Percentiles rank a stretch among this genome's conserved stretches.
These are phyloP conservation scores for Gastrodia elata DNA, from an alignment of 106 monocot species.

Conservation along the genomic window DNA sequence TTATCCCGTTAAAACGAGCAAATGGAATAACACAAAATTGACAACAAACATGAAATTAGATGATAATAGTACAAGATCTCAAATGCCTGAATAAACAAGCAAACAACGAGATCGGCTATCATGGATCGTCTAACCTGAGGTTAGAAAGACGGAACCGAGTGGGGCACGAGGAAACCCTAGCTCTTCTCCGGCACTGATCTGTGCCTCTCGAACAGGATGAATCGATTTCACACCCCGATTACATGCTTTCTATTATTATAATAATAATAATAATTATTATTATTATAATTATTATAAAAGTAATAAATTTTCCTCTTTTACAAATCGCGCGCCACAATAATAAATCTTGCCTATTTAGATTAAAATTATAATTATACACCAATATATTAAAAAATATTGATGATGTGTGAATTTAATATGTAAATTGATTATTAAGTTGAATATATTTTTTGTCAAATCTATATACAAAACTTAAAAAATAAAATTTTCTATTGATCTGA, in stretches of 20 bases:
- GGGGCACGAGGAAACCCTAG: background rate
- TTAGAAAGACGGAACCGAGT: background rate
- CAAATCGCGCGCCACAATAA: background rate
- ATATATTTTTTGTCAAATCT: too few relatives aligned
- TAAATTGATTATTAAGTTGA: too few relatives aligned
- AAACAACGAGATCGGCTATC: background rate
- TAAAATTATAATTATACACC: too few relatives aligned
- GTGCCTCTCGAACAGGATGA: background rate
- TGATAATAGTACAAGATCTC: background rate
- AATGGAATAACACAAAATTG: background rate
- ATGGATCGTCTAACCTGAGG: background rate
- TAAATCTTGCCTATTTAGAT: too few relatives aligned
- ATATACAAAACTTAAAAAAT: too few relatives aligned
- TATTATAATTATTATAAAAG: background rate
- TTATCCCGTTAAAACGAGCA: background rate
- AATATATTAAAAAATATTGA: too few relatives aligned
- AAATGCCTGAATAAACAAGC: background rate
- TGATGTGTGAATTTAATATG: too few relatives aligned
- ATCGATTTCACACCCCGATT: background rate
- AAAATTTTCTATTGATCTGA: too few relatives aligned
- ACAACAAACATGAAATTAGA: background rate
- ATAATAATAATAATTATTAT: too few relatives aligned
- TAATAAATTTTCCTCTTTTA: too few relatives aligned
- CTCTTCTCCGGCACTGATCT: constrained; percentile 1
- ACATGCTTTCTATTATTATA: background rate